Conservation (phyloP, 805 yeast species). For the Torulaspora maleeae region DNA sequence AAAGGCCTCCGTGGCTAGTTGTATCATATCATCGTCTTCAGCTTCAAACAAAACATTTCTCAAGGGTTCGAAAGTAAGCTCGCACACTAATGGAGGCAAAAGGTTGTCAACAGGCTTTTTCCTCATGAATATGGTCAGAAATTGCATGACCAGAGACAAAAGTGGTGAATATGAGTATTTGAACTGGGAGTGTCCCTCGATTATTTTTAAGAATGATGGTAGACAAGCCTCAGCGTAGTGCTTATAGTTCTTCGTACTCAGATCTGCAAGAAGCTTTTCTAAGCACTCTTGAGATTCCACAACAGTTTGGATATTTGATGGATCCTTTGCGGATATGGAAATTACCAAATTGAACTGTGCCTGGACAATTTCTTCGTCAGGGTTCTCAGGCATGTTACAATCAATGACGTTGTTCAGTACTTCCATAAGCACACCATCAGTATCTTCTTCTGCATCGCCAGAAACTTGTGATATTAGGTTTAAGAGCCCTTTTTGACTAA, state of each 20-base stretch:
- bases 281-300: constrained; percentile 68
- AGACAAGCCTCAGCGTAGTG: constrained; percentile 48
- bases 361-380: constrained; percentile 29
- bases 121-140: constrained; percentile 29
- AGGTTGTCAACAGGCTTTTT: constrained; percentile 27
- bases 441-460: constrained; percentile 71
- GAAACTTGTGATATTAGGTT: constrained; percentile 43
- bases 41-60: constrained; percentile 36
- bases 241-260: constrained; percentile 44
- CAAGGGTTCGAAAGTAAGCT: constrained; percentile 28
- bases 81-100: constrained; percentile 28
- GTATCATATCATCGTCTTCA: constrained; percentile 72
- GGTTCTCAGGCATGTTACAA: constrained; percentile 41
- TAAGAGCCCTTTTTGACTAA: constrained; percentile 30
- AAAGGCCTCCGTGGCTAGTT: constrained; percentile 70
- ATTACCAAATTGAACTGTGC: constrained; percentile 52
- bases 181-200: constrained; percentile 23
- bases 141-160: constrained; percentile 39
- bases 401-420: constrained; percentile 48
- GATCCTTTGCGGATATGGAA: constrained; percentile 62
- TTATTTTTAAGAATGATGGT: constrained; percentile 45
- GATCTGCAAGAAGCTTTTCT: constrained; percentile 48
- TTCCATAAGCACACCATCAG: constrained; percentile 69
- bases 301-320: constrained; percentile 66
- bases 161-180: constrained; percentile 50